Conservation (phyloP, 2,329 filamentous ascomycete species). For the Juglanconis oblonga region DNA sequence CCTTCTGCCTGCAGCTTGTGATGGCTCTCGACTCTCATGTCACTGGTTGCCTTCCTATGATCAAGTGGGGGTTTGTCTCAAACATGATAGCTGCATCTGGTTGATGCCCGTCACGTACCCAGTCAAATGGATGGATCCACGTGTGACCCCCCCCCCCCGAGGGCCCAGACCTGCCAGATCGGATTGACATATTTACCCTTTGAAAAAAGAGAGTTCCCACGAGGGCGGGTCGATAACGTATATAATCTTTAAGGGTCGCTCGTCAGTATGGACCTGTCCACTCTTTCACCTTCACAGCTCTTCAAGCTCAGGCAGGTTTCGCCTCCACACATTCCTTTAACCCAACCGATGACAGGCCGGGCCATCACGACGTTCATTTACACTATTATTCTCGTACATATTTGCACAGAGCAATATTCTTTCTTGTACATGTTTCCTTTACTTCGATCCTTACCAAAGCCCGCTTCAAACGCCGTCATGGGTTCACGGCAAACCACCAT, state of each 20-base stretch:
- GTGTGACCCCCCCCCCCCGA: not conserved
- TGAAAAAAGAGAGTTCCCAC: not conserved
- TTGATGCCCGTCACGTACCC: not conserved
- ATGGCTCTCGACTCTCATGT: not conserved
- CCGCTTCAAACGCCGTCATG: not conserved
- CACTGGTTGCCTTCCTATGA: not conserved
- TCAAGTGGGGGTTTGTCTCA: not conserved
- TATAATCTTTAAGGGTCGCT: not conserved
- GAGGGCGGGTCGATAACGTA: not conserved
- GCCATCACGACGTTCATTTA: not conserved
- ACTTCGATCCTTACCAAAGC: not conserved
- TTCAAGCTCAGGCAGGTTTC: not conserved
- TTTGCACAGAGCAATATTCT: not conserved
- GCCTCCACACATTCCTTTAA: not conserved
- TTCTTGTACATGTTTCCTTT: not conserved
- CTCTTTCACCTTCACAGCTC: not conserved
- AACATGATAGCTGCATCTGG: not conserved
- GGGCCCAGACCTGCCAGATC: not conserved
- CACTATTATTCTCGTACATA: not conserved
- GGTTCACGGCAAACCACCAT: not conserved
- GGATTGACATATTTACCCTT: not conserved
- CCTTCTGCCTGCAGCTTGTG: not conserved
- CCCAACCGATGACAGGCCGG: not conserved
- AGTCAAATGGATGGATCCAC: not conserved
- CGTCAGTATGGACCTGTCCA: not conserved